Base-by-base conservation (phyloP, 176 grass and related monocot species). In the Avena atlantica region DNA sequence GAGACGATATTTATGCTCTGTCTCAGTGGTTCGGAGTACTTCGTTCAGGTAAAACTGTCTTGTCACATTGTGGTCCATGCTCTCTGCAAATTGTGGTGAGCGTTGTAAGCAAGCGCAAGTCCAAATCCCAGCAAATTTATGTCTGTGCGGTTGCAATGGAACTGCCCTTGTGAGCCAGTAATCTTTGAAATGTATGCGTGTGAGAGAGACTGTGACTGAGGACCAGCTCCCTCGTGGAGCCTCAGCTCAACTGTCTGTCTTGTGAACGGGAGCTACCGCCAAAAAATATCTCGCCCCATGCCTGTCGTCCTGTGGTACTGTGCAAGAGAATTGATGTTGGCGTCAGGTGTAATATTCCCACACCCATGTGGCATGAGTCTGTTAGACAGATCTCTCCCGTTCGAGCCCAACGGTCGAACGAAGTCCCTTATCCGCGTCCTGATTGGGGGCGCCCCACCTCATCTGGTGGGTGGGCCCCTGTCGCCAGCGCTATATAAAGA, bases 51-150 rank as follows among this genome's bases (percentile, higher is more conserved):
- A 3, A 52, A 42, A 42, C 63, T 66, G 25, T 8, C 14, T 9
- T 23, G 67, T 23, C 68, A 12, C 55, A 4, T 1, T 1, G 84
- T 78, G 79, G 84, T 24, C 47, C 80, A 25, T 42, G 0, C 42
- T 44, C 70, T 17, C 13, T 74, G 55, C 36, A 84, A 23, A 44
- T 8, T 51, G 57, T 76, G 71, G 83, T 20, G 37, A 84, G 55
- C 21, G 21, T 74, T 42, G 37, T 19, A 21, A 34, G 82, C 6
- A 34, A 34, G 31, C 24, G 71, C 24, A 63, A 63, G 58, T 84
- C 42, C 56, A 63, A 61, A 63, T 15, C 71, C 53, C 19, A 5
- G 13, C 17, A 34, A 24, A n/a, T 48, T 51, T n/a, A 12, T 7
- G 21, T 20, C 44, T 78, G 74, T 57, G 74, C 36, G 84, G 56